These are phyloP conservation scores for Fraxinus nigra DNA, from an alignment of 305 asterid species.

Conservation along the genomic window DNA sequence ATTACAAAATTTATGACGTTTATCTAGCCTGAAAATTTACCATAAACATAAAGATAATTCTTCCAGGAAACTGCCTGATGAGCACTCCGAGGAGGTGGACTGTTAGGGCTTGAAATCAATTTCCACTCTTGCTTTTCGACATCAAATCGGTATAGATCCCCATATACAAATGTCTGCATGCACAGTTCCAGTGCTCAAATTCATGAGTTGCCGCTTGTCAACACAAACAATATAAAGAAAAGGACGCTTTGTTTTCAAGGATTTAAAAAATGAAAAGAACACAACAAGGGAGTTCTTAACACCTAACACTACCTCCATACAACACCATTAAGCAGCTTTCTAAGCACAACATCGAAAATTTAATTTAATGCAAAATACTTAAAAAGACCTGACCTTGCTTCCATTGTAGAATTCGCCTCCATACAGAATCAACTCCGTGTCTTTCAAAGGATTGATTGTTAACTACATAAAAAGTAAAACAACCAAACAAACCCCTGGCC, in stretches of 20 bases:
- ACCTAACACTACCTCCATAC: background rate
- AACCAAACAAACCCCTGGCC: slow-evolving; percentile 9
- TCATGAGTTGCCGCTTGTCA: slow-evolving; percentile 16
- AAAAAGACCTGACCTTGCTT: slow-evolving; percentile 54
- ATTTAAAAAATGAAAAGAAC: background rate
- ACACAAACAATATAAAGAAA: background rate
- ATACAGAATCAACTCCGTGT: slow-evolving; percentile 75
- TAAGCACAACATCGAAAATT: slow-evolving; percentile 2
- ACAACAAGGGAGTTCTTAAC: background rate
- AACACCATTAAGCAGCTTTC: background rate
- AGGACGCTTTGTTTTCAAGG: background rate
- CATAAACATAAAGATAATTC: slow-evolving; percentile 80
- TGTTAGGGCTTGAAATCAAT: slow-evolving; percentile 86
- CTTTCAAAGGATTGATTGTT: slow-evolving; percentile 81
- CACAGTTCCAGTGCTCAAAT: slow-evolving; percentile 19
- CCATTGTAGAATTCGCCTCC: slow-evolving; percentile 99
- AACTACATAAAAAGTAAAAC: slow-evolving; percentile 41
- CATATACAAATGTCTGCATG: slow-evolving; percentile 91
- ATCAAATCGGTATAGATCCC: slow-evolving; percentile 86
- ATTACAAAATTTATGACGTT: background rate
- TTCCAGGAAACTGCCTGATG: slow-evolving; percentile 98
- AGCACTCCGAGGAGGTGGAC: slow-evolving; percentile 98
- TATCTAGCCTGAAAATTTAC: slow-evolving; percentile 38
- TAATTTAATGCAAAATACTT: slow-evolving; percentile 2
- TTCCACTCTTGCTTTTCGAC: slow-evolving; percentile 93